Conservation (phyloP, 805 yeast species). For the Candida adriatica region DNA sequence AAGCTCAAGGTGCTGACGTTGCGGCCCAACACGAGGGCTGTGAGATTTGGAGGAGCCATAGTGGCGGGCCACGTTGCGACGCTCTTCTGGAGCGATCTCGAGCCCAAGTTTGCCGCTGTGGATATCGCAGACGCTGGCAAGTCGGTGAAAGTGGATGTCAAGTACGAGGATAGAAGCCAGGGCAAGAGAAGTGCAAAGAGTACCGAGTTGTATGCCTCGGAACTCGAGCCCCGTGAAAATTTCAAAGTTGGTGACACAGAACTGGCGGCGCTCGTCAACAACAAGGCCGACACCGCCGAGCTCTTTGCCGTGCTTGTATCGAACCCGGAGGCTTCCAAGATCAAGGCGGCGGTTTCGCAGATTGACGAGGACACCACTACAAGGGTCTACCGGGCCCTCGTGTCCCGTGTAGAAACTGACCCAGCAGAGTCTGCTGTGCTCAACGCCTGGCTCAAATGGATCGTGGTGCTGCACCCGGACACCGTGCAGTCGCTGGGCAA, state of each 20-base stretch:
- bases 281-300: constrained; percentile 21
- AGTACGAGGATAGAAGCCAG: constrained; percentile 7
- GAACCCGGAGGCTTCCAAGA: constrained; percentile 30
- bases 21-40: constrained; percentile 20
- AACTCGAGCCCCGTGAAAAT: constrained; percentile 20
- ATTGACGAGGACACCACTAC: constrained; percentile 36
- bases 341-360: constrained; percentile 32
- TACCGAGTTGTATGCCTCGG: constrained; percentile 24
- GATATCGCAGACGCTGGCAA: constrained; percentile 17
- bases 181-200: constrained; percentile 5
- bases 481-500: constrained; percentile 23
- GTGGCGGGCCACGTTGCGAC: constrained; percentile 16
- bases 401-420: constrained; percentile 37
- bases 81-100: constrained; percentile 33
- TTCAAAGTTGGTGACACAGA: constrained; percentile 22
- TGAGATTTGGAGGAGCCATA: constrained; percentile 23
- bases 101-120: constrained; percentile 29
- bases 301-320: constrained; percentile 19
- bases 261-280: constrained; percentile 11
- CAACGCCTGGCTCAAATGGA: constrained; percentile 73
- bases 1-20: constrained; percentile 6
- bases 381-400: constrained; percentile 38
- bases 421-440: constrained; percentile 36
- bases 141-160: constrained; percentile 22
- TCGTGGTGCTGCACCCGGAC: constrained; percentile 60